phyloP scores from a whole-genome alignment of 306 rosid genomes.

The Abrus pulchellus region DNA sequence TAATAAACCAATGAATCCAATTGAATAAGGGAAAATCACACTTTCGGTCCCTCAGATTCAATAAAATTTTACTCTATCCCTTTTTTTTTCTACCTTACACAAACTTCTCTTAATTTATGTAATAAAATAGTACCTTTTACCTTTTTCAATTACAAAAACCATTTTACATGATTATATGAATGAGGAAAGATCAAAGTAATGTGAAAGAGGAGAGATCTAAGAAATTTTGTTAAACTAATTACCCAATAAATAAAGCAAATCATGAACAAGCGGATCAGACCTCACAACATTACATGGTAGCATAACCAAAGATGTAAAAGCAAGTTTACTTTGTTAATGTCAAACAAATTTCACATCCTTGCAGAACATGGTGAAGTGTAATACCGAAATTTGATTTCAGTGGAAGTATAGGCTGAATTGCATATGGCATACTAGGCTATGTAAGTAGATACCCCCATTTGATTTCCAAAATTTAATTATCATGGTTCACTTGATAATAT shows the following conservation, averaged over 20 bases:
- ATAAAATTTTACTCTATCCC: too few species aligned
- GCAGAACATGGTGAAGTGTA: constrained; percentile 12
- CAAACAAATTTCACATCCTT: constrained; percentile 23
- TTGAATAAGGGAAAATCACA: too few species aligned
- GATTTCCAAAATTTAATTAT: constrained; percentile 20
- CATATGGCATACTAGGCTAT: constrained; percentile 21
- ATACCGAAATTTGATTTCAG: not conserved
- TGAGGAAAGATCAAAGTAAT: too few species aligned
- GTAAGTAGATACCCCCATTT: constrained; percentile 18
- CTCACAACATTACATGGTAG: not conserved
- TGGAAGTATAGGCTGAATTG: not conserved
- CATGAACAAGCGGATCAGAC: constrained; percentile 2
- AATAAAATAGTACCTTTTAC: too few species aligned
- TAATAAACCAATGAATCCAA: not conserved
- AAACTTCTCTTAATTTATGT: too few species aligned
- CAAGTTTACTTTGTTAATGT: constrained; percentile 21
- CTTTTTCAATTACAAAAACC: too few species aligned
- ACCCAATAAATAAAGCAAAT: not conserved
- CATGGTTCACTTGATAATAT: constrained; percentile 3
- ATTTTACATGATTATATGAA: too few species aligned
- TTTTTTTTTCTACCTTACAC: too few species aligned
- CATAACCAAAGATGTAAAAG: not conserved
- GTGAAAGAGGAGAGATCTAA: too few species aligned
- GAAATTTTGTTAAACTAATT: too few species aligned
- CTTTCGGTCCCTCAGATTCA: too few species aligned